Conservation (phyloP, 257 asterid genomes). For the Nicotiana attenuata region DNA sequence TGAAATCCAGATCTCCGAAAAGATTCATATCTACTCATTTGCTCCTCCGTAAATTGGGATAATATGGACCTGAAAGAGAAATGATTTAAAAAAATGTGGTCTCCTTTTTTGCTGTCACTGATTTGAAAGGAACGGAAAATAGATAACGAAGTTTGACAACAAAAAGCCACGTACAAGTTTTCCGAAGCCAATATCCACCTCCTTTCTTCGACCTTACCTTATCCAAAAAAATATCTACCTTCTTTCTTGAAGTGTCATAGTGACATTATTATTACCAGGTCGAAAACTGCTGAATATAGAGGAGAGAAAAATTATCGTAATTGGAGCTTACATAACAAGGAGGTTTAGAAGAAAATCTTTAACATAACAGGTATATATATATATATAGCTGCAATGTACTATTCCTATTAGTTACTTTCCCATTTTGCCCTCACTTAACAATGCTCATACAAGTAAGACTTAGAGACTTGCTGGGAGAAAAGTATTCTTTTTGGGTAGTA, state of each 20-base stretch:
- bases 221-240: not conserved
- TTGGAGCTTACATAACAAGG: not conserved
- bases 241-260: not conserved
- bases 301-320: not conserved
- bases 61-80: slow-evolving; percentile 52
- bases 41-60: slow-evolving; percentile 75
- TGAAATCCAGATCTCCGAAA: slow-evolving; percentile 91
- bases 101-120: not conserved
- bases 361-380: not conserved
- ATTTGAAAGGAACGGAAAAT: not conserved
- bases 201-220: not conserved
- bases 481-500: too few species aligned
- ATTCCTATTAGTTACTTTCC: not conserved
- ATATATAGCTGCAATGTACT: not conserved
- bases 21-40: slow-evolving; percentile 87
- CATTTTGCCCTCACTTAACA: not conserved
- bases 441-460: not conserved
- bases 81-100: not conserved
- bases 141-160: slow-evolving; percentile 1
- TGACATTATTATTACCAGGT: not conserved
- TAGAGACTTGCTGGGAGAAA: too few species aligned
- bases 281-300: not conserved
- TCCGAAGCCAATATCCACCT: not conserved
- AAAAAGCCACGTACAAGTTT: not conserved
- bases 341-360: not conserved